These are phyloP conservation scores for Papiliotrema flavescens DNA, from an alignment of 1,284 basidiomycete genomes.

Conservation along the genomic window DNA sequence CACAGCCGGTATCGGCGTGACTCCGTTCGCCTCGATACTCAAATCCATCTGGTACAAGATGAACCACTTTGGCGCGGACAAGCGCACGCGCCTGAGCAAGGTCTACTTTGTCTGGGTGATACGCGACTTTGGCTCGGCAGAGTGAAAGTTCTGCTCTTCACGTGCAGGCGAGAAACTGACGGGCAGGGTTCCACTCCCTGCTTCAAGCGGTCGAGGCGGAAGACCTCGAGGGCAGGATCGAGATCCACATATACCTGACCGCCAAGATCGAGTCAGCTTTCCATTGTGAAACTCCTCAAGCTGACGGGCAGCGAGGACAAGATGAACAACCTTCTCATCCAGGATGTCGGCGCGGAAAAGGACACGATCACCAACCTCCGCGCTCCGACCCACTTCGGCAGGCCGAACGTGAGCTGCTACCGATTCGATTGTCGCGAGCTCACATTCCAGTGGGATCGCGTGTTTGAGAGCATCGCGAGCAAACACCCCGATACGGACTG, in stretches of 20 bases:
- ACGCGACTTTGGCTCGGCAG: constrained; percentile 66
- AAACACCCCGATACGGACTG: constrained; percentile 80
- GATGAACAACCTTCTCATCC: constrained; percentile 81
- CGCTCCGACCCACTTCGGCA: constrained; percentile 86
- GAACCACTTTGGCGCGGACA: constrained; percentile 57
- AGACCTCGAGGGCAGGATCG: constrained; percentile 73
- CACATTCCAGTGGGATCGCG: constrained; percentile 62
- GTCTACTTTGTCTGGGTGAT: constrained; percentile 59
- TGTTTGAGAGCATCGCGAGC: constrained; percentile 68
- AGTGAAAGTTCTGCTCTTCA: constrained; percentile 18
- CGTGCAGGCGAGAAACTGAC: neutral
- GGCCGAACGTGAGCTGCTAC: constrained; percentile 60
- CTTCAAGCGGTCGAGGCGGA: constrained; percentile 87
- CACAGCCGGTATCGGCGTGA: constrained; percentile 77
- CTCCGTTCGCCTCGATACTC: constrained; percentile 84
- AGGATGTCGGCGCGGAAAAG: constrained; percentile 81
- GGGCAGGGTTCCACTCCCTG: constrained; percentile 73
- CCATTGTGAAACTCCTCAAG: neutral
- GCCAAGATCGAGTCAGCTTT: constrained; percentile 62
- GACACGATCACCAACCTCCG: constrained; percentile 79
- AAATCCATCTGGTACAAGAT: constrained; percentile 91
- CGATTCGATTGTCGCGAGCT: neutral
- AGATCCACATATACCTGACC: constrained; percentile 88
- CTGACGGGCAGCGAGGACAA: constrained; percentile 60
- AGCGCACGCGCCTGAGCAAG: constrained; percentile 39